Evolutionary conservation across 2,329 filamentous ascomycete species (phyloP).

Genomic region (Ceratocystis variospora): DNA sequence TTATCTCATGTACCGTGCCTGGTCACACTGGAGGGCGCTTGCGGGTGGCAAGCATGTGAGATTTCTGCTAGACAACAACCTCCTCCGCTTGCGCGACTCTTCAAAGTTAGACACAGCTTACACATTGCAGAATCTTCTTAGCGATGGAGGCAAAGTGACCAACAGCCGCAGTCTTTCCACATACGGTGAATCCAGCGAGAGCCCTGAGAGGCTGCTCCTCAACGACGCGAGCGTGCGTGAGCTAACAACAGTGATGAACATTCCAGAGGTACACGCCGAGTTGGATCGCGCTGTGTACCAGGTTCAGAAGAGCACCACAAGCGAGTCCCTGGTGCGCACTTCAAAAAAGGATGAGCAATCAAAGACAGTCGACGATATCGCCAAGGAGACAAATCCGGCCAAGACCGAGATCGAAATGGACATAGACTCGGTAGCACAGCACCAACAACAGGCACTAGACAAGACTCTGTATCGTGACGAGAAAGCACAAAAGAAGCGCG

Average conservation of each 20-base stretch:
- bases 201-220: conserved; percentile 21
- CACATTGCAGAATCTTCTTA: conserved; percentile 19
- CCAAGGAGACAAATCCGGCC: background rate
- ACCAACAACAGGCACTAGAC: background rate
- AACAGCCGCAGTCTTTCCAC: conserved; percentile 20
- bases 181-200: background rate
- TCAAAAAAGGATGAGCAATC: background rate
- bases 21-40: conserved; percentile 81
- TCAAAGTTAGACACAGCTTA: conserved; percentile 64
- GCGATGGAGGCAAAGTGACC: conserved; percentile 19
- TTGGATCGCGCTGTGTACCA: conserved; percentile 65
- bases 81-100: conserved; percentile 53
- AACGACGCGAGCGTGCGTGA: conserved; percentile 19
- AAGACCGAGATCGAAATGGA: background rate
- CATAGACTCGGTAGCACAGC: background rate
- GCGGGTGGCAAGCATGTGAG: conserved; percentile 73
- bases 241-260: conserved; percentile 41
- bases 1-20: conserved; percentile 81
- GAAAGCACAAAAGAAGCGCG: background rate
- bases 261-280: conserved; percentile 58
- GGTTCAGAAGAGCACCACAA: conserved; percentile 40
- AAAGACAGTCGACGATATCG: background rate
- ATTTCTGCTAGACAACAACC: conserved; percentile 61
- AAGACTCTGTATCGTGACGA: background rate
- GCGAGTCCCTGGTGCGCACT: conserved; percentile 25